Percentiles rank a stretch among this genome's conserved stretches.
Conservation (phyloP, 2,329 filamentous ascomycete genomes). For the Aspergillus terreus region DNA sequence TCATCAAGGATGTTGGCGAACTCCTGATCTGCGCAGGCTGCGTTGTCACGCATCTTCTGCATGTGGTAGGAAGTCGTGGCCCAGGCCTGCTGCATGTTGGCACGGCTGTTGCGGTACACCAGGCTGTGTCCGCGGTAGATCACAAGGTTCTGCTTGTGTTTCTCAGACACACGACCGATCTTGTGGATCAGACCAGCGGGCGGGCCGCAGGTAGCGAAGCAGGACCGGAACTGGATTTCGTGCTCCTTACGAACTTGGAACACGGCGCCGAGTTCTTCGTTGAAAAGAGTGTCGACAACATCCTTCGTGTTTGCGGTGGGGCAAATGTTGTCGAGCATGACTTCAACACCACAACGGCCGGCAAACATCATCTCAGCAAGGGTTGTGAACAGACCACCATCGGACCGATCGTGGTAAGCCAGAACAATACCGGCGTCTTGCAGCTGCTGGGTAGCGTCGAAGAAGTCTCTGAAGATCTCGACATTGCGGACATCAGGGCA, state of each 20-base stretch:
- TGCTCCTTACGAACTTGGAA: conserved; percentile 89
- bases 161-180: conserved; percentile 70
- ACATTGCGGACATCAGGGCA: conserved; percentile 81
- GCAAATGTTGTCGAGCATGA: conserved; percentile 70
- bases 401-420: conserved; percentile 91
- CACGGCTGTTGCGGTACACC: conserved; percentile 66
- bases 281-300: conserved; percentile 79
- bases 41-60: conserved; percentile 87
- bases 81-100: conserved; percentile 82
- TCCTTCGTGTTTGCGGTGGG: conserved; percentile 59
- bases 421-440: conserved; percentile 71
- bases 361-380: conserved; percentile 98
- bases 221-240: conserved; percentile 79
- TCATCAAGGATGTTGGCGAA: conserved; percentile 71
- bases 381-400: conserved; percentile 87
- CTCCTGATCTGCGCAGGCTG: conserved; percentile 79
- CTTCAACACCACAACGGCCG: conserved; percentile 79
- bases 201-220: conserved; percentile 86
- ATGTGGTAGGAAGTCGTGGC: conserved; percentile 83
- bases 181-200: conserved; percentile 77
- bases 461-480: conserved; percentile 81
- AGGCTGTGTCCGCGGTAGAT: conserved; percentile 68
- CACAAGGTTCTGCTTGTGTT: conserved; percentile 68
- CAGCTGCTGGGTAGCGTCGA: conserved; percentile 73
- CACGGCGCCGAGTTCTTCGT: conserved; percentile 90